These are phyloP conservation scores for Citrus mangshanensis DNA, from an alignment of 345 rosid genomes.

Conservation along the genomic window DNA sequence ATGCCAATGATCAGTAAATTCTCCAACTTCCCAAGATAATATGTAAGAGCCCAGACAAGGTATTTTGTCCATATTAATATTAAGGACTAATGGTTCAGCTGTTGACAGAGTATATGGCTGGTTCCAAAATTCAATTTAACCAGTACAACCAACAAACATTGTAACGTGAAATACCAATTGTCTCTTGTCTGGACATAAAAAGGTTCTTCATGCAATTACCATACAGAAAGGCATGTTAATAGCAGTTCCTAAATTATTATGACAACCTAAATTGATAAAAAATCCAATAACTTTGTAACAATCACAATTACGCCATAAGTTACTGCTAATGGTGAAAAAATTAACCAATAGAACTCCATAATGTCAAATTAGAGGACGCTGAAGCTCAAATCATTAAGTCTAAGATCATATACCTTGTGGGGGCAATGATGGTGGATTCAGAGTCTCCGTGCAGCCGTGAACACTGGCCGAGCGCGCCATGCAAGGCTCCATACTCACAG, in stretches of 20 bases:
- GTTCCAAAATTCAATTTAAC: neutral
- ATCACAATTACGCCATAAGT: neutral
- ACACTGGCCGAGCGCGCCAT: slow-evolving; percentile 92
- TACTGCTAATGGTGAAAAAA: neutral
- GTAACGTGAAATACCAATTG: neutral
- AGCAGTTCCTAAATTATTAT: neutral
- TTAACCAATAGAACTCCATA: neutral
- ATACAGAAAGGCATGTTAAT: neutral
- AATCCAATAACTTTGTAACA: neutral
- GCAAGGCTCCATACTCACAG: slow-evolving; percentile 50
- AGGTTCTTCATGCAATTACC: neutral
- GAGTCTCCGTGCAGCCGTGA: slow-evolving; percentile 80
- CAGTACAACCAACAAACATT: neutral
- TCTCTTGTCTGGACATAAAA: neutral
- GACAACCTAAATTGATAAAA: neutral
- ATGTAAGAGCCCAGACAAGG: neutral
- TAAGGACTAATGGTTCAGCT: neutral
- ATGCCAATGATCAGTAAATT: neutral
- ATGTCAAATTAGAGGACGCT: neutral
- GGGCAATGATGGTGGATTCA: slow-evolving; percentile 34
- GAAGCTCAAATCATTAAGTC: neutral
- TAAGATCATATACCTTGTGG: slow-evolving; percentile 39
- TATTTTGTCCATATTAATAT: neutral
- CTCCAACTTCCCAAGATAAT: neutral
- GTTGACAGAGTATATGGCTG: neutral